phyloP scores from a whole-genome alignment of 2,329 filamentous ascomycete species.

The Talaromyces sp. region DNA sequence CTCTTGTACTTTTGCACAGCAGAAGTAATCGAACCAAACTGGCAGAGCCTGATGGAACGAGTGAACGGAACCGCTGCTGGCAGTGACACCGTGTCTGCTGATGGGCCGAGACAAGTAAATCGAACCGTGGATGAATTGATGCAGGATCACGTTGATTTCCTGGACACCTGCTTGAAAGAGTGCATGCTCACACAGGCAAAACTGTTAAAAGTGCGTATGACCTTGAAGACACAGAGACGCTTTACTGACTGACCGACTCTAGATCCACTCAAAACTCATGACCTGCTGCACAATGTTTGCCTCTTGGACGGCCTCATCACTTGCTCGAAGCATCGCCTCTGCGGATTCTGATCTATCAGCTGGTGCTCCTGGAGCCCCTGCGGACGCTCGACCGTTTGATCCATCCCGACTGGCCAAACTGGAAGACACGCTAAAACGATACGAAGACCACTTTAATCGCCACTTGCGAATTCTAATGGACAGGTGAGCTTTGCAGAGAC shows the following conservation, averaged over 20 bases:
- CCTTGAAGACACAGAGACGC: no score
- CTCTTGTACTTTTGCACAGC: conserved; percentile 94
- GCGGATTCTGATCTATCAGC: conserved; percentile 69
- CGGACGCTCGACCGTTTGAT: conserved; percentile 47
- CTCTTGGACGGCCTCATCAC: conserved; percentile 72
- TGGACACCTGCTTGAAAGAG: conserved; percentile 96
- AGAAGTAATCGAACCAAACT: conserved; percentile 97
- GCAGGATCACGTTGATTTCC: conserved; percentile 97
- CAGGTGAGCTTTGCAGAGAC: conserved; percentile 42
- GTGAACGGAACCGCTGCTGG: conserved; percentile 56
- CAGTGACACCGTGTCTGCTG: conserved; percentile 29
- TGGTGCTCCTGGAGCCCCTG: conserved; percentile 22
- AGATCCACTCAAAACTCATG: conserved; percentile 98
- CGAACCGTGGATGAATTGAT: conserved; percentile 94
- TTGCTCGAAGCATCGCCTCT: conserved; percentile 78
- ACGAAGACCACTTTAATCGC: conserved; percentile 86
- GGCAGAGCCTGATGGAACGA: conserved; percentile 87
- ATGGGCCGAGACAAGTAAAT: conserved; percentile 47
- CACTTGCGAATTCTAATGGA: conserved; percentile 93
- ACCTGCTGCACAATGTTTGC: conserved; percentile 93
- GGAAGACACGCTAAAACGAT: conserved; percentile 81
- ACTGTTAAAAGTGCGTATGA: conserved; percentile 66
- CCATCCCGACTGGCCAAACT: conserved; percentile 65
- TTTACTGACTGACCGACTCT: background rate
- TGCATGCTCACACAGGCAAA: conserved; percentile 99